These are phyloP conservation scores for Betula pendula DNA, from an alignment of 306 rosid genomes.

Conservation along the genomic window DNA sequence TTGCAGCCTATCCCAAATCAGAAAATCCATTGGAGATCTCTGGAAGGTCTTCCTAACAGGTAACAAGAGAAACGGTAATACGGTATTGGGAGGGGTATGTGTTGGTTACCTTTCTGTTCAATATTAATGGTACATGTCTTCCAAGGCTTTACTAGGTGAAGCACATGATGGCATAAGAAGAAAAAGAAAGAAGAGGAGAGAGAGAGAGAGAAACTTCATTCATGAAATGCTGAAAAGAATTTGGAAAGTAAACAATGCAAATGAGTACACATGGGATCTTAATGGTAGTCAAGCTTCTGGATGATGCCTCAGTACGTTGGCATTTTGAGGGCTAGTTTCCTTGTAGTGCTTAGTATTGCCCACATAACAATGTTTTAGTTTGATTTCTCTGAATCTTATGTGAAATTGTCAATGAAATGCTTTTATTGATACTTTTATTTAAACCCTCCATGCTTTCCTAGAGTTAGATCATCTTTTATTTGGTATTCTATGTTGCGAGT, in stretches of 20 bases:
- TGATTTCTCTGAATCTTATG: background rate
- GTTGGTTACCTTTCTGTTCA: slow-evolving; percentile 18
- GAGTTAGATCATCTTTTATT: background rate
- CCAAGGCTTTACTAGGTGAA: background rate
- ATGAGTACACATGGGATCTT: background rate
- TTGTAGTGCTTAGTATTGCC: background rate
- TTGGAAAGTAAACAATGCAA: background rate
- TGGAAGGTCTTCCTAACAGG: slow-evolving; percentile 98
- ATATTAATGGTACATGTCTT: slow-evolving; percentile 5
- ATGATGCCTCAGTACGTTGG: background rate
- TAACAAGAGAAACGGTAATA: slow-evolving; percentile 24
- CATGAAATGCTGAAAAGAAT: background rate
- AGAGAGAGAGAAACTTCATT: background rate
- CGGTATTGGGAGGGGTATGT: slow-evolving; percentile 10
- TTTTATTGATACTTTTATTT: background rate
- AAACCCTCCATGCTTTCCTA: background rate
- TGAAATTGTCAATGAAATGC: background rate
- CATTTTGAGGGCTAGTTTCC: background rate
- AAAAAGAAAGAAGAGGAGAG: background rate
- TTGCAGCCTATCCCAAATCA: slow-evolving; percentile 91
- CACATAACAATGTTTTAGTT: background rate
- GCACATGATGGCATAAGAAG: slow-evolving; percentile 1
- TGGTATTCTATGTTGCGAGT: too few species aligned
- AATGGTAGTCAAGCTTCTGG: background rate
- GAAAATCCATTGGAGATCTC: slow-evolving; percentile 94